A percentile compares a stretch with the other conserved stretches of the same genome.
Evolutionary conservation across 257 asterid genomes (phyloP).

Genomic region (Anisodus tanguticus): DNA sequence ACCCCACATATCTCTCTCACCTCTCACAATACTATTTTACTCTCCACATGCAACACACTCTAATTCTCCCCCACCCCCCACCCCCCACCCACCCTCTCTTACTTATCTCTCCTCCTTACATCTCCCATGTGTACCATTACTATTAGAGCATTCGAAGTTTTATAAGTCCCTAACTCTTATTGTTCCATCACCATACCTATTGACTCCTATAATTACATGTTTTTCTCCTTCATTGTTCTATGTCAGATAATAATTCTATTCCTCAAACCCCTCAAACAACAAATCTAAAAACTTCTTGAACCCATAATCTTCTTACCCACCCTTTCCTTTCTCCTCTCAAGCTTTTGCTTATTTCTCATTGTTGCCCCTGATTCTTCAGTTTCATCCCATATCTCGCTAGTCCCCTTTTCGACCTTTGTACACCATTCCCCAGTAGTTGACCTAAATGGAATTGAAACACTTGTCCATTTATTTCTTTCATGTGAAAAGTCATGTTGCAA

Average conservation of each 20-base stretch:
- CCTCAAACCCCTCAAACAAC: not conserved
- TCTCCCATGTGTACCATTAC: not conserved
- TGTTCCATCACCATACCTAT: slow-evolving; percentile 11
- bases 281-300: not conserved
- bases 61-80: not conserved
- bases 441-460: not conserved
- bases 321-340: not conserved
- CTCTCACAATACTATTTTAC: slow-evolving; percentile 1
- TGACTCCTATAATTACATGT: not conserved
- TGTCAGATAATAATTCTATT: not conserved
- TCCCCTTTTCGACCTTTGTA: not conserved
- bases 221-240: not conserved
- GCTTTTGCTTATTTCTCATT: slow-evolving; percentile 3
- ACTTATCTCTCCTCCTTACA: not conserved
- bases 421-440: slow-evolving; percentile 1
- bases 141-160: not conserved
- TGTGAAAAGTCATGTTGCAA: not conserved
- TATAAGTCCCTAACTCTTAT: not conserved
- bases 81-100: not conserved
- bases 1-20: not conserved
- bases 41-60: not conserved
- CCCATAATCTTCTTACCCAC: not conserved
- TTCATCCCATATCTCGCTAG: not conserved
- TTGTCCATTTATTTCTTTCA: slow-evolving; percentile 7
- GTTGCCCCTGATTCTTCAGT: not conserved